Conservation (phyloP, 2,329 filamentous ascomycete species). For the Penicillium sp. region DNA sequence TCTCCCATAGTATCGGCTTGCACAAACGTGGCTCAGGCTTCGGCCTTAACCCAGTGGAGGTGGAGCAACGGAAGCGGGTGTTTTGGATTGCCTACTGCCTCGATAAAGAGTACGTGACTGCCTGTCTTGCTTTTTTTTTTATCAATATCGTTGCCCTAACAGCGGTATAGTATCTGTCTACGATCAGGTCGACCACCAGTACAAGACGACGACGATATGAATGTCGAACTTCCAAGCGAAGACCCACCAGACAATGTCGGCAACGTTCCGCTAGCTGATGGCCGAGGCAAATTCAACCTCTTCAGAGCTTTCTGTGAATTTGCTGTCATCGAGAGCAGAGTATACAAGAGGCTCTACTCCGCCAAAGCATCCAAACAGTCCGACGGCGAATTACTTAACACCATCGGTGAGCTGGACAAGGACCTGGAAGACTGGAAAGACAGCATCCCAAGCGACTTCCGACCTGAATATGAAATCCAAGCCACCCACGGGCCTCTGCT, state of each 20-base stretch:
- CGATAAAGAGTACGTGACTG: conserved; percentile 60
- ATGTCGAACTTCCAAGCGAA: conserved; percentile 88
- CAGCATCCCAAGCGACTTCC: conserved; percentile 87
- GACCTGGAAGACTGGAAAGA: conserved; percentile 96
- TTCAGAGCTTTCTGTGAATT: conserved; percentile 93
- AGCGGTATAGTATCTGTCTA: conserved; percentile 63
- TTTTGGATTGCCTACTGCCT: conserved; percentile 76
- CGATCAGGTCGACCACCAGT: conserved; percentile 69
- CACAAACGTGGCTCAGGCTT: conserved; percentile 92
- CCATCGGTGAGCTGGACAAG: conserved; percentile 89
- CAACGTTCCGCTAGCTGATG: conserved; percentile 85
- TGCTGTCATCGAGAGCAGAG: conserved; percentile 84
- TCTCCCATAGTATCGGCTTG: conserved; percentile 90
- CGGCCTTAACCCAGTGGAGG: conserved; percentile 87
- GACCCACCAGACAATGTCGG: conserved; percentile 90
- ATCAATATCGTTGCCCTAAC: conserved; percentile 11
- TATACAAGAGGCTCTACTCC: conserved; percentile 90
- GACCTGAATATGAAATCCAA: conserved; percentile 96
- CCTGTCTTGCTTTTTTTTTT: not conserved
- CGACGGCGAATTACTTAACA: conserved; percentile 88
- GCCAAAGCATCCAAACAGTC: conserved; percentile 88
- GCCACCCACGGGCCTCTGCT: conserved; percentile 90
- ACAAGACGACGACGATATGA: conserved; percentile 82
- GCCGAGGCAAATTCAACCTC: conserved; percentile 88
- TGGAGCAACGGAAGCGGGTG: conserved; percentile 79